A percentile compares a stretch with the other conserved stretches of the same genome.
Evolutionary conservation across 257 asterid genomes (phyloP).

Genomic region (Handroanthus guayacan): DNA sequence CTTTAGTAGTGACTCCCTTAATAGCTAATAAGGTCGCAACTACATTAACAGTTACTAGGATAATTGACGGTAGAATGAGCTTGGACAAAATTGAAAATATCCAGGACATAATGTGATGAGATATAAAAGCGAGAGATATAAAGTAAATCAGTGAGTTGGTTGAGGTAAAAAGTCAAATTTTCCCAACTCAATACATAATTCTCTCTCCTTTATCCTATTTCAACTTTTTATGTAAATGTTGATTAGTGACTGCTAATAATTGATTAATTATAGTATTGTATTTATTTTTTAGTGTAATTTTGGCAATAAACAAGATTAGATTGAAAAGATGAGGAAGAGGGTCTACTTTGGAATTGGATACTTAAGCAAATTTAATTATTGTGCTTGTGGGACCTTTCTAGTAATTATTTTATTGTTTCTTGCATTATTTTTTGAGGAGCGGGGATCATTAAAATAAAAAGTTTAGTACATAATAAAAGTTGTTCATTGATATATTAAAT

Average conservation of each 20-base stretch:
- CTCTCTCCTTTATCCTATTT: background rate
- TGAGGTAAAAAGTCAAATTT: no score
- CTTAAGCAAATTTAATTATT: background rate
- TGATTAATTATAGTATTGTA: constrained; percentile 3
- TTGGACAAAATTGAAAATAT: no score
- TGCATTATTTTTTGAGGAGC: background rate
- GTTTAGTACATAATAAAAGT: background rate
- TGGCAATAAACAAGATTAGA: constrained; percentile 11
- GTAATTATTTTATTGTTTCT: background rate
- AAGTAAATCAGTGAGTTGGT: no score
- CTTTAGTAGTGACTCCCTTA: no score
- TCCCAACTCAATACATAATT: background rate
- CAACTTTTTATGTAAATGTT: background rate
- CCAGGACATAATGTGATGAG: no score
- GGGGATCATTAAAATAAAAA: background rate
- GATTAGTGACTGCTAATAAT: constrained; percentile 15
- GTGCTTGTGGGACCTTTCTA: background rate
- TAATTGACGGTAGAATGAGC: no score
- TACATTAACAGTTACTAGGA: no score
- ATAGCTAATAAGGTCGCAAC: no score
- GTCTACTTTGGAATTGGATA: background rate
- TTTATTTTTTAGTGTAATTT: background rate
- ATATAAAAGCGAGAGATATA: no score
- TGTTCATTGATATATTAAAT: no score
- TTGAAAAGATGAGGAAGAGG: background rate